phyloP scores from a whole-genome alignment of 441 rosid genomes.

The Raphanus hybrid region DNA sequence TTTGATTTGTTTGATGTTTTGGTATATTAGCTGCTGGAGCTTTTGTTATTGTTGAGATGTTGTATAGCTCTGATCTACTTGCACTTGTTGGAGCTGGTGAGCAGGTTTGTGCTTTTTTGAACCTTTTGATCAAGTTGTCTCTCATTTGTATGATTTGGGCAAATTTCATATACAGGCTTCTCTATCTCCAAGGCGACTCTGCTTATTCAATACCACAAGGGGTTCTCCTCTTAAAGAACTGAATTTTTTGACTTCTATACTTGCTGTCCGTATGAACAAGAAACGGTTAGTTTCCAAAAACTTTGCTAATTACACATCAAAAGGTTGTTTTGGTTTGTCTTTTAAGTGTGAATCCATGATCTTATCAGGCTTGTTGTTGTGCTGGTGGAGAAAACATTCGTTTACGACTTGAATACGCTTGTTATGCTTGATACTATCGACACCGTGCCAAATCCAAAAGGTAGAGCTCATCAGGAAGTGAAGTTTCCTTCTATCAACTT shows the following conservation, averaged over 20 bases:
- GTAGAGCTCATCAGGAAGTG: constrained; percentile 38
- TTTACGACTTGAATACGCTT: constrained; percentile 76
- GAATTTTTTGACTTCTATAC: constrained; percentile 78
- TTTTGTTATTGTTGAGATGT: constrained; percentile 81
- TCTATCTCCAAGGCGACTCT: constrained; percentile 84
- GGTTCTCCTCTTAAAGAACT: constrained; percentile 75
- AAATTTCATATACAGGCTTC: constrained; percentile 58
- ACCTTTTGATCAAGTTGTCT: constrained; percentile 5
- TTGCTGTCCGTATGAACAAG: constrained; percentile 80
- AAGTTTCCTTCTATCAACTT: not conserved
- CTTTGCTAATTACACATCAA: not conserved
- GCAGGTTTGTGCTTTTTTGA: constrained; percentile 58
- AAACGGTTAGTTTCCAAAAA: constrained; percentile 51
- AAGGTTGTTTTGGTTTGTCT: not conserved
- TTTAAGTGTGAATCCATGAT: constrained; percentile 24
- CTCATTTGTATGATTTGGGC: constrained; percentile 14
- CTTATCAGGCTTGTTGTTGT: constrained; percentile 80
- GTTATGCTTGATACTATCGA: constrained; percentile 78
- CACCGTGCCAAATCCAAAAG: constrained; percentile 82
- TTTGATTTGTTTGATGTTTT: constrained; percentile 34
- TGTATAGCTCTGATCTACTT: constrained; percentile 79
- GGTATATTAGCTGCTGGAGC: constrained; percentile 64
- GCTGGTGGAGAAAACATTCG: constrained; percentile 78
- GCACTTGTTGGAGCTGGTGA: constrained; percentile 96
- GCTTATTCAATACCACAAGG: constrained; percentile 71